These are phyloP conservation scores for Cystobasidium ongulense DNA, from an alignment of 768 basidiomycete species.

Conservation along the genomic window DNA sequence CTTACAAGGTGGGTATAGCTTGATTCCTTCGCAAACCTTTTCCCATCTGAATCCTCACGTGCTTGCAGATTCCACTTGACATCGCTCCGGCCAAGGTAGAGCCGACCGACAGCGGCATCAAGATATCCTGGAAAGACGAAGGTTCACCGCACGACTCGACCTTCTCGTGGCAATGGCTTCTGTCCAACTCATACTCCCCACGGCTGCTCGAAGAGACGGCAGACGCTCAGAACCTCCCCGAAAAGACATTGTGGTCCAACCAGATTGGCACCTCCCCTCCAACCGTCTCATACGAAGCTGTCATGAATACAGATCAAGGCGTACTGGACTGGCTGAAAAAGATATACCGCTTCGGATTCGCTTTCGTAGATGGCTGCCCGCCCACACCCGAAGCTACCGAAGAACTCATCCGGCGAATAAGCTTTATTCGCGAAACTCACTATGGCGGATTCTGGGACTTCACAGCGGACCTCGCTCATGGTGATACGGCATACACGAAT, in stretches of 20 bases:
- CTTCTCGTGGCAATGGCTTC: conserved; percentile 82
- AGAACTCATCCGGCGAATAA: conserved; percentile 63
- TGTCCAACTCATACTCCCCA: conserved; percentile 65
- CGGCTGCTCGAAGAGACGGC: conserved; percentile 22
- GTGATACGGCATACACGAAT: conserved; percentile 89
- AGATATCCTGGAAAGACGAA: conserved; percentile 65
- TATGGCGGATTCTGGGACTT: conserved; percentile 97
- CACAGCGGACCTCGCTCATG: conserved; percentile 77
- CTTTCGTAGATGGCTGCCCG: conserved; percentile 73
- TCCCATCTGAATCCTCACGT: neutral
- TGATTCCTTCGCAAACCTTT: neutral
- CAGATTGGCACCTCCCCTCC: conserved; percentile 69
- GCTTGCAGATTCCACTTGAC: conserved; percentile 62
- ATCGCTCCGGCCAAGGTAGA: conserved; percentile 59
- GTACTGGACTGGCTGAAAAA: conserved; percentile 72
- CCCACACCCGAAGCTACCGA: conserved; percentile 76
- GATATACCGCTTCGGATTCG: conserved; percentile 78
- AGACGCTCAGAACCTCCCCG: neutral
- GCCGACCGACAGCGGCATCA: conserved; percentile 57
- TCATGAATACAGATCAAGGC: conserved; percentile 62
- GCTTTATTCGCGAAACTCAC: conserved; percentile 80
- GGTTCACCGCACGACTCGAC: conserved; percentile 60
- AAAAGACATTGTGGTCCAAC: conserved; percentile 69
- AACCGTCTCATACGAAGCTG: conserved; percentile 61
- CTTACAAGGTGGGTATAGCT: conserved; percentile 58